These are phyloP conservation scores for Zizania latifolia DNA, from an alignment of 176 grass and related monocot species.

Conservation along the genomic window DNA sequence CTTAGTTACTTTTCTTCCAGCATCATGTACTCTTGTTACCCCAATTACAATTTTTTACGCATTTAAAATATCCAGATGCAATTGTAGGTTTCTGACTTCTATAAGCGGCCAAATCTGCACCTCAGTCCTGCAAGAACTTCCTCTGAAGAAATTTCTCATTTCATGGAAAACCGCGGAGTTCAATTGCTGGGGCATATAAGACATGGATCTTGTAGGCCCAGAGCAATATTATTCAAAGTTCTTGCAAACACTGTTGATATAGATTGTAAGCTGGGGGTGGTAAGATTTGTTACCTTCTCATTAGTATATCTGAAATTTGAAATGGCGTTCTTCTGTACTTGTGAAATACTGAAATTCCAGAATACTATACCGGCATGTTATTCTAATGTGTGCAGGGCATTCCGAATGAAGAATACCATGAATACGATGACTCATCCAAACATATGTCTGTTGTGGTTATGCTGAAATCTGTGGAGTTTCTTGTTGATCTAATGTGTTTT, in stretches of 20 bases:
- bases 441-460: slow-evolving; percentile 81
- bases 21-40: neutral
- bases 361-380: slow-evolving; percentile 15
- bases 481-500: slow-evolving; percentile 95
- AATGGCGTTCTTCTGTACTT: slow-evolving; percentile 19
- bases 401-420: slow-evolving; percentile 70
- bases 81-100: slow-evolving; percentile 82
- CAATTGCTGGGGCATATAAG: slow-evolving; percentile 93
- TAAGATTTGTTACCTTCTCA: slow-evolving; percentile 43
- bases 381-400: slow-evolving; percentile 65
- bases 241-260: slow-evolving; percentile 87
- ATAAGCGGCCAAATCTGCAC: slow-evolving; percentile 74
- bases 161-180: slow-evolving; percentile 77
- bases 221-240: slow-evolving; percentile 95
- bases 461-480: slow-evolving; percentile 64
- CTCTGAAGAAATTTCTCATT: slow-evolving; percentile 65
- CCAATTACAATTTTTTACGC: slow-evolving; percentile 1
- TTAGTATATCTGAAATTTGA: slow-evolving; percentile 20
- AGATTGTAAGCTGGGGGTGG: slow-evolving; percentile 85
- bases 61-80: slow-evolving; percentile 18
- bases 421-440: slow-evolving; percentile 75
- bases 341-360: slow-evolving; percentile 32
- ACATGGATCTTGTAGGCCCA: slow-evolving; percentile 90
- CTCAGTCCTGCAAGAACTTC: slow-evolving; percentile 77
- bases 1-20: neutral